A percentile compares a stretch with the other conserved stretches of the same genome.
These are phyloP conservation scores for Venturia pyrina DNA, from an alignment of 2,329 filamentous ascomycete genomes.

Conservation along the genomic window DNA sequence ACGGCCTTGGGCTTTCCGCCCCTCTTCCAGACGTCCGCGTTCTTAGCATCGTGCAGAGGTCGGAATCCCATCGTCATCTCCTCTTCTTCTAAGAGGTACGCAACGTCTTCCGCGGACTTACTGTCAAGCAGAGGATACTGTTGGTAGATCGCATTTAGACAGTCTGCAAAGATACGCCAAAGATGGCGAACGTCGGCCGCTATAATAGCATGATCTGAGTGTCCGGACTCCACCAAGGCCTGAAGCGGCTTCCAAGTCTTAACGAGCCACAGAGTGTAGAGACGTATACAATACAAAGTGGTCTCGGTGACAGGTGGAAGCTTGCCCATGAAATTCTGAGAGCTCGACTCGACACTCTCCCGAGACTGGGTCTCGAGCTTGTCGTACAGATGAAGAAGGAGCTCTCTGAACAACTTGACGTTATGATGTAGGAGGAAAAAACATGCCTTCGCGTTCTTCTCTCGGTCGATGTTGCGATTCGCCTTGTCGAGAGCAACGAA, in stretches of 20 bases:
- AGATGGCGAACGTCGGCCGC: slow-evolving; percentile 21
- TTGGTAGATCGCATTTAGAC: slow-evolving; percentile 36
- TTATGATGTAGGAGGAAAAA: slow-evolving; percentile 68
- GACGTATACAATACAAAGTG: slow-evolving; percentile 36
- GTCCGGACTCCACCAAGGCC: slow-evolving; percentile 43
- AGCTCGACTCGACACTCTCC: slow-evolving; percentile 26
- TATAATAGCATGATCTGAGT: slow-evolving; percentile 45
- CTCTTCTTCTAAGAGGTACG: slow-evolving; percentile 60
- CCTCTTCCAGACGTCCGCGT: slow-evolving; percentile 42
- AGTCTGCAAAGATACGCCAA: slow-evolving; percentile 55
- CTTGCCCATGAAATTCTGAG: neutral
- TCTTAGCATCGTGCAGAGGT: slow-evolving; percentile 44
- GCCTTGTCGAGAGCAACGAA: slow-evolving; percentile 52
- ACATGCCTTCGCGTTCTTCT: slow-evolving; percentile 23
- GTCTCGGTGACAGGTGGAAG: neutral
- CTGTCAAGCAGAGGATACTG: slow-evolving; percentile 48
- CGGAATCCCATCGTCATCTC: slow-evolving; percentile 55
- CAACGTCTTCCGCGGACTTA: slow-evolving; percentile 45
- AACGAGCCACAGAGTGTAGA: slow-evolving; percentile 60
- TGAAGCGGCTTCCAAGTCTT: slow-evolving; percentile 41
- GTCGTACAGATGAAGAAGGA: slow-evolving; percentile 61
- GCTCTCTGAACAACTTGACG: slow-evolving; percentile 60
- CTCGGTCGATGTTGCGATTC: slow-evolving; percentile 8
- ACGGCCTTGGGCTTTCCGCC: slow-evolving; percentile 21
- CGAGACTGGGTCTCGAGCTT: slow-evolving; percentile 52